Percentiles rank a stretch among this genome's conserved stretches.
Evolutionary conservation across 2,329 filamentous ascomycete species (phyloP).

Genomic region (Macrophomina phaseolina): DNA sequence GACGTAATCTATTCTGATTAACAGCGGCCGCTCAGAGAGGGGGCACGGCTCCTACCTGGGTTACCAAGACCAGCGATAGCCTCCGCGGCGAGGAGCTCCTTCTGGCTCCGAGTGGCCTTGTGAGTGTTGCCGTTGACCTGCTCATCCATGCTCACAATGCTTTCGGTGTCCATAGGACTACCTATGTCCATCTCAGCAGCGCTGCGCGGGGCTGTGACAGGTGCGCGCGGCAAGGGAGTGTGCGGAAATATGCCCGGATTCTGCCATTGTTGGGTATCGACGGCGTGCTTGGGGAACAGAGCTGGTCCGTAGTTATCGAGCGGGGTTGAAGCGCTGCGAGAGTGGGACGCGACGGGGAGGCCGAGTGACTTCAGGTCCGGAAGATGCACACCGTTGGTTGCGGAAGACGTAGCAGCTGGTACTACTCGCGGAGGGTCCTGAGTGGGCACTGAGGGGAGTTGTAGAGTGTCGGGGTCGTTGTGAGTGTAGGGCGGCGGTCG

Average conservation of each 20-base stretch:
- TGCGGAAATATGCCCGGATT: constrained; percentile 30
- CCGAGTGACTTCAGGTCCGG: constrained; percentile 54
- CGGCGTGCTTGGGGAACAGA: constrained; percentile 41
- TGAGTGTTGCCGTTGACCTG: constrained; percentile 29
- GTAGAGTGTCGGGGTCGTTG: constrained; percentile 48
- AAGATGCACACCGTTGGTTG: constrained; percentile 42
- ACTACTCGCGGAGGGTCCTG: constrained; percentile 37
- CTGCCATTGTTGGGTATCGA: constrained; percentile 36
- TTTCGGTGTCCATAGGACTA: constrained; percentile 52
- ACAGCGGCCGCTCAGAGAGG: background rate
- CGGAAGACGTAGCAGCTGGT: constrained; percentile 22
- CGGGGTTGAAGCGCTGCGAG: constrained; percentile 37
- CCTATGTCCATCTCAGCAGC: constrained; percentile 44
- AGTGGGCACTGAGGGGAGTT: constrained; percentile 50
- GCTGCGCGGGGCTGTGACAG: constrained; percentile 36
- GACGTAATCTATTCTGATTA: constrained; percentile 46
- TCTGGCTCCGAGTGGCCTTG: constrained; percentile 25
- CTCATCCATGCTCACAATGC: constrained; percentile 50
- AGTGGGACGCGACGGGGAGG: constrained; percentile 45
- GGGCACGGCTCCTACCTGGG: constrained; percentile 45
- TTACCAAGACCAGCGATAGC: constrained; percentile 57
- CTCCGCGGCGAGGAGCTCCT: constrained; percentile 57
- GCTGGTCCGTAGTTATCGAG: constrained; percentile 35
- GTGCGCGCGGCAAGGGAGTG: constrained; percentile 39
- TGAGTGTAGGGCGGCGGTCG: constrained; percentile 50